Base-by-base conservation (phyloP, 2,329 filamentous ascomycete species). In the Blastomyces parvus region DNA sequence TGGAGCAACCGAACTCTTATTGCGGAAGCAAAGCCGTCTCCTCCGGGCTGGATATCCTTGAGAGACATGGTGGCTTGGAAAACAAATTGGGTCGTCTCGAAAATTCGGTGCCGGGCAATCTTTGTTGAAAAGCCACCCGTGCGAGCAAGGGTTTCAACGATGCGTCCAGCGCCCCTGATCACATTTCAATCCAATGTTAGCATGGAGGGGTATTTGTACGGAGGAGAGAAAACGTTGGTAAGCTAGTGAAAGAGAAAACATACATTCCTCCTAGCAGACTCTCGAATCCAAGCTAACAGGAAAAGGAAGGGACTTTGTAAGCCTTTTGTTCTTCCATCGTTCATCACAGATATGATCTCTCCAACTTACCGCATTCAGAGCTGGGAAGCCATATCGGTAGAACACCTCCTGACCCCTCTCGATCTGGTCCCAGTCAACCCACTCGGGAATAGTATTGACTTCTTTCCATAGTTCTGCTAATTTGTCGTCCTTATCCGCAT, bases 351-450 rank as follows among this genome's bases (percentile, higher is more conserved):
- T 3, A 5, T 22, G 33, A 11, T 48, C 25, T 7, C 58, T 22
- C 42, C 42, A 46, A 59, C 58, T 46, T 59, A 50, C 58, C 17
- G 42, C 58, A 36, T 59, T 59, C 25, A 59, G 42, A 14, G 58
- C 58, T 22, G 58, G 58, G 46, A 84, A 85, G 22, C 84, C 88
- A 73, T 91, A 92, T 44, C 89, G 84, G 73, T 90, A 91, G 70
- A 91, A 90, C 0, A 91, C 83, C 67, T 88, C 84, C 71, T 93
- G 89, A 0, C 89, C 89, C 69, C 89, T 80, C 64, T 82, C 79
- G 63, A 93, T 87, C 70, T 91, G 88, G 1, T 82, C 82, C 88
- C 88, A 92, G 71, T 91, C 85, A 2, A 92, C 89, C 88, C 88
- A 92, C 0, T 83, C 79, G 0, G 89, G 89, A 3, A 90, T 75